phyloP scores from a whole-genome alignment of 495 filamentous ascomycete species.

The Achaetomiella virescens region DNA sequence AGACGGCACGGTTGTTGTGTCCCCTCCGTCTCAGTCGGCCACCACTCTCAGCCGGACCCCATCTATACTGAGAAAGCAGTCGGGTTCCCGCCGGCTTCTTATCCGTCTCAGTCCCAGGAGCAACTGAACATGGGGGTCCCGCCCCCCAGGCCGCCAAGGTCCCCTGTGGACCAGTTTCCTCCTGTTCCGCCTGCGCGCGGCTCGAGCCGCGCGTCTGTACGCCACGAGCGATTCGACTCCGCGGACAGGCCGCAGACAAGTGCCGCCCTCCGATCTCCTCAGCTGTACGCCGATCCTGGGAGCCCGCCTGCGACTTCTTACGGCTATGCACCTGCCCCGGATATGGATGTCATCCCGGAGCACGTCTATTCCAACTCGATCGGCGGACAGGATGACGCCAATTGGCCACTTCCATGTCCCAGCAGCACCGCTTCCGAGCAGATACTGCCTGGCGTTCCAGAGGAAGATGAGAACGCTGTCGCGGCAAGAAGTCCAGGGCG shows the following conservation, averaged over 20 bases:
- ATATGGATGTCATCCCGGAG: constrained; percentile 30
- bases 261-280: constrained; percentile 36
- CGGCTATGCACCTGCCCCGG: constrained; percentile 21
- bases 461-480: constrained; percentile 58
- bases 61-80: constrained; percentile 19
- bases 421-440: constrained; percentile 36
- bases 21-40: constrained; percentile 8
- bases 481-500: constrained; percentile 26
- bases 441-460: constrained; percentile 62
- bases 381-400: constrained; percentile 44
- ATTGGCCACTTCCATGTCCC: constrained; percentile 42
- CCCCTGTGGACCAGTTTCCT: constrained; percentile 32
- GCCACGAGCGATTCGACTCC: constrained; percentile 39
- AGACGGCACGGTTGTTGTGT: constrained; percentile 8
- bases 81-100: constrained; percentile 28
- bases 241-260: constrained; percentile 38
- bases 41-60: constrained; percentile 15
- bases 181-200: constrained; percentile 40
- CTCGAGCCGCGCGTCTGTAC: constrained; percentile 43
- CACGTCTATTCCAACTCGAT: constrained; percentile 31
- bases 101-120: constrained; percentile 42
- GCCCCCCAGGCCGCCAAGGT: constrained; percentile 45
- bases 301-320: constrained; percentile 27
- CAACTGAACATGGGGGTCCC: constrained; percentile 32
- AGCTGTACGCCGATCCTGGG: constrained; percentile 20